Evolutionary conservation across 768 basidiomycete genomes (phyloP), one percentile per base, ranked within the genome.

Genomic region (Gyrodon lividus): DNA sequence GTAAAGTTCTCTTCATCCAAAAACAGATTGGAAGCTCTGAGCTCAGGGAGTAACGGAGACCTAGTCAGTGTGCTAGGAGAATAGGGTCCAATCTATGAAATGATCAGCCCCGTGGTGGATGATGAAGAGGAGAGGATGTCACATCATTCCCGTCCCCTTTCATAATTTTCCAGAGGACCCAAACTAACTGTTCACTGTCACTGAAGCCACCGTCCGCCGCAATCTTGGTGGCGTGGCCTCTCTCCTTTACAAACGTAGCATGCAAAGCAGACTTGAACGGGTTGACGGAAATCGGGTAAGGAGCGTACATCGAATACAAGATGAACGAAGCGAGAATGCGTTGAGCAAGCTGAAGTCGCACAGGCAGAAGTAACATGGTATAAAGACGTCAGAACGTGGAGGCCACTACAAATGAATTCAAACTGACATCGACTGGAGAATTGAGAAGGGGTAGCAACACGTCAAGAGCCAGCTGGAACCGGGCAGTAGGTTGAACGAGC

Each of bases 101-200:
- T 26, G 23, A 49, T 66, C 23, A 62, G 54, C 28, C 5, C 16
- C 2, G 20, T 20, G 26, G 23, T 10, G 1, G 34, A 24, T 14
- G 40, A 56, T 16, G 42, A 44, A 48, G 13, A 12, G 43, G 12
- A 46, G 41, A 48, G 20, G n/a, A 19, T 33, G 50, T 30, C 56
- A 89, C 89, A 74, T 91, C 88, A 53, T 82, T 83, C 17, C 89
- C 89, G 64, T 90, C 87, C 46, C 89, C 89, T 66, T 82, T 87
- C 48, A 91, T 71, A 50, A 91, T 87, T 71, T 91, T 91, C 88
- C 88, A 91, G 53, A 91, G 73, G 39, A 91, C 89, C 87, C 89
- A 91, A 34, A 90, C 86, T 43, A 91, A 72, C 60, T 89, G 89
- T 62, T 90, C 88, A 64, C 82, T 88, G 45, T 76, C 74, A 50